Evolutionary conservation across 352 stramenopile species (phyloP), one percentile per base, ranked within the genome.

Genomic region (Globisporangium okanoganense): DNA sequence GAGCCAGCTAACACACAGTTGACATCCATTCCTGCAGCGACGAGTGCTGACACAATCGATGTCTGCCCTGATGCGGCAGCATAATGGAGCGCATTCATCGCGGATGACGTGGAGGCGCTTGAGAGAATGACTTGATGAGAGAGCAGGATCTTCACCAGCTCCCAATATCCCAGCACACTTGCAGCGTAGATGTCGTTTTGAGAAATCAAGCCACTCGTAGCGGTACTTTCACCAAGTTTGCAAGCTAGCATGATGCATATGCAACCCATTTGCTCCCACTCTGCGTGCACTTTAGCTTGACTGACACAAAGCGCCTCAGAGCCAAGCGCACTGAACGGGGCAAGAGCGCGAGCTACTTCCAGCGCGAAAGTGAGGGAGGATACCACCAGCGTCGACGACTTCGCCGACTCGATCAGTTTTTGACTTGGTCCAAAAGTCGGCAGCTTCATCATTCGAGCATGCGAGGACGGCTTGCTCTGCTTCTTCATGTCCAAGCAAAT

Each of bases 1-100:
- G n/a, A 25, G 31, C 16, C 40, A 49, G 9, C 25, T 0, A 67
- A n/a, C 22, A 71, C 48, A 43, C 71, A 89, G 36, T 86, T 89
- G 4, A 86, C 73, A 43, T 87, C 78, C 68, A 85, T 83, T 22
- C 79, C 77, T 6, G 73, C 73, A 18, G 77, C 69, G 22, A 78
- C 59, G 25, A 89, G 69, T 7, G 67, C 67, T 44, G 65, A 74
- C 20, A 85, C 69, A 7, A 80, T 40, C 2, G 62, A 62, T 0
- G 77, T 80, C 64, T 86, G 58, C 0, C 79, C 79, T 9, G 75
- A 73, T n/a, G 67, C 64, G 27, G 79, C 67, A 38, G 79, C 77
- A 16, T 80, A 62, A 60, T 89, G 77, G 3, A 87, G 27, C 18
- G 75, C 65, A 56, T 80, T 89, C 75, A 82, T 73, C 25, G 38